These are phyloP conservation scores for Lasiodiplodia sp. DNA, from an alignment of 2,329 filamentous ascomycete species.

Conservation along the genomic window DNA sequence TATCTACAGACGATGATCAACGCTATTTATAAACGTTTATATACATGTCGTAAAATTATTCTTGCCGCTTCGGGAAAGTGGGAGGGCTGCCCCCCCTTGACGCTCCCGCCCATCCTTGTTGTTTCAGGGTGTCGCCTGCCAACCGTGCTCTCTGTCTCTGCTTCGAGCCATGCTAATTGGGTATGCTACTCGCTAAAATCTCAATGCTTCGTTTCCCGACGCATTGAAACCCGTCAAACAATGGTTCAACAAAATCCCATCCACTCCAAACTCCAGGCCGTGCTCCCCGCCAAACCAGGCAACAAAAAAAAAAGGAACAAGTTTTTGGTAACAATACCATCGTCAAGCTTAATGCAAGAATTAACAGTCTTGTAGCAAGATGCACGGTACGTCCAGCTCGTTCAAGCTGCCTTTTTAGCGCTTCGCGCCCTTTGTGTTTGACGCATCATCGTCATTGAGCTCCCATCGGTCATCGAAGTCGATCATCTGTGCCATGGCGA, in stretches of 20 bases:
- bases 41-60: background rate
- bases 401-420: background rate
- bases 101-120: background rate
- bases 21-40: slow-evolving; percentile 8
- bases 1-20: background rate
- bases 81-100: background rate
- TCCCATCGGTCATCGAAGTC: slow-evolving; percentile 22
- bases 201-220: background rate
- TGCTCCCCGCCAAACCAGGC: background rate
- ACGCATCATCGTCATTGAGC: slow-evolving; percentile 6
- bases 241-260: background rate
- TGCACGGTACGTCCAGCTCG: background rate
- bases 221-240: background rate
- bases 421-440: slow-evolving; percentile 6
- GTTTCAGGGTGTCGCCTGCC: slow-evolving; percentile 7
- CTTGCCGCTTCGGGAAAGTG: slow-evolving; percentile 16
- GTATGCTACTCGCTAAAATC: slow-evolving; percentile 12
- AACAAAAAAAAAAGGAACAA: background rate
- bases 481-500: slow-evolving; percentile 86
- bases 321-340: background rate
- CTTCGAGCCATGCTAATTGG: background rate
- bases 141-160: background rate
- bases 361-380: background rate
- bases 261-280: background rate
- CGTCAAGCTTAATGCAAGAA: background rate